Conservation (phyloP, 495 filamentous ascomycete genomes). For the Chaetomium tenue region DNA sequence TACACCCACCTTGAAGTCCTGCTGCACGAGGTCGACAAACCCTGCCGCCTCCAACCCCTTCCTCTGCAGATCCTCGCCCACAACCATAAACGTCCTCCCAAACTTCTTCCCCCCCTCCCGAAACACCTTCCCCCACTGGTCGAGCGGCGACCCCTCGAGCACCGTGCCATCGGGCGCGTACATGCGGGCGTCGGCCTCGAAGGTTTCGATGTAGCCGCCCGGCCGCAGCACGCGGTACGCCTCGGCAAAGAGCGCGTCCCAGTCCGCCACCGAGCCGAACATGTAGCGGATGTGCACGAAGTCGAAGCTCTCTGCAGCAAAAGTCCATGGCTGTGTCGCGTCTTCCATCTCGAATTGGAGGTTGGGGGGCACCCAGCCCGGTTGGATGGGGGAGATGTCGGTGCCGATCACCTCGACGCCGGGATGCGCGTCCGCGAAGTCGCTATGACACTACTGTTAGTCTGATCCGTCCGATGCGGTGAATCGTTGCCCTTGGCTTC, state of each 20-base stretch:
- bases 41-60: slow-evolving; percentile 56
- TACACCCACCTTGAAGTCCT: slow-evolving; percentile 28
- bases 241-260: slow-evolving; percentile 48
- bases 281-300: slow-evolving; percentile 62
- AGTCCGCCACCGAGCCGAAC: slow-evolving; percentile 56
- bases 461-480: too few relatives aligned
- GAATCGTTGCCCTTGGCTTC: too few relatives aligned
- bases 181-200: slow-evolving; percentile 31
- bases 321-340: slow-evolving; percentile 55
- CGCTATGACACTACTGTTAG: slow-evolving; percentile 19
- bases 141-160: slow-evolving; percentile 30
- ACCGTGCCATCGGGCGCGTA: slow-evolving; percentile 34
- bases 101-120: slow-evolving; percentile 25
- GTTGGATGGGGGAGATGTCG: slow-evolving; percentile 61
- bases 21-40: slow-evolving; percentile 50
- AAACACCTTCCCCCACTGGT: slow-evolving; percentile 39
- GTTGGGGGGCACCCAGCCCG: slow-evolving; percentile 51
- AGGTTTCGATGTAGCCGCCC: slow-evolving; percentile 39
- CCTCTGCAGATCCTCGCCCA: slow-evolving; percentile 47
- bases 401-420: slow-evolving; percentile 56
- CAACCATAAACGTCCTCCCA: slow-evolving; percentile 23
- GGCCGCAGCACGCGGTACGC: slow-evolving; percentile 42
- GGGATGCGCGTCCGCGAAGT: slow-evolving; percentile 52
- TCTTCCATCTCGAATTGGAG: slow-evolving; percentile 58
- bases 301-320: slow-evolving; percentile 54